Base-by-base conservation (phyloP, 1,139 yeast genomes). In the Pichia sp. region DNA sequence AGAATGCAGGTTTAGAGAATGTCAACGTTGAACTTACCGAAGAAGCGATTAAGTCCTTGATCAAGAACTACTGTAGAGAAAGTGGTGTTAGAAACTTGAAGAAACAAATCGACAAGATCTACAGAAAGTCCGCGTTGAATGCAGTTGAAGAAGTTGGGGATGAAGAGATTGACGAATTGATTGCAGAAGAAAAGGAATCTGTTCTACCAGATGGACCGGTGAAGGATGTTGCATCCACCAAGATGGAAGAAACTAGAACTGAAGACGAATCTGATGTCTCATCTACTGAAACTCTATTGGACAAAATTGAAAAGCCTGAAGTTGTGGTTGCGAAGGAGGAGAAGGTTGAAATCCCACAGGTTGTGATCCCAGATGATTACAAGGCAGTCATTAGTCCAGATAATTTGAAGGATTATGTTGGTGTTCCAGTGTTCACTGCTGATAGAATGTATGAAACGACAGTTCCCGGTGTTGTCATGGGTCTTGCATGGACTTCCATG, bases 381-480 rank as follows among this genome's bases (percentile, higher is more conserved):
- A 66, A 69, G 36, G 66, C 88, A 21, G 71, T 66, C 4, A 74
- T 91, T 35, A 71, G 74, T 2, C 69, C 86, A 1, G 76, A 69
- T 8, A 77, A 74, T 39, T 68, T 91, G 56, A 78, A 80, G 51
- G 93, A 86, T 47, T 91, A 77, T 53, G 81, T 93, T 45, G 98
- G 98, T 1, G 94, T 96, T n/a, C 94, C 95, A 45, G 69, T 85
- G 23, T 86, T 74, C 59, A 77, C 84, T 12, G 71, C 84, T 28
- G 95, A 86, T 54, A 73, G 97, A 48, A 68, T 91, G 39, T 76
- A 75, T 51, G 96, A 87, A 44, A 64, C 71, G 3, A 83, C 94
- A 3, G 94, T 94, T 29, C 87, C 96, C 1, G 99, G 99, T 60
- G 97, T 93, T 20, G 91, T 93, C 10, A 86, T 94, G 74, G 99